A percentile compares a stretch with the other conserved stretches of the same genome.
Conservation (phyloP, 1,284 basidiomycete genomes). For the Tremellales sp. region DNA sequence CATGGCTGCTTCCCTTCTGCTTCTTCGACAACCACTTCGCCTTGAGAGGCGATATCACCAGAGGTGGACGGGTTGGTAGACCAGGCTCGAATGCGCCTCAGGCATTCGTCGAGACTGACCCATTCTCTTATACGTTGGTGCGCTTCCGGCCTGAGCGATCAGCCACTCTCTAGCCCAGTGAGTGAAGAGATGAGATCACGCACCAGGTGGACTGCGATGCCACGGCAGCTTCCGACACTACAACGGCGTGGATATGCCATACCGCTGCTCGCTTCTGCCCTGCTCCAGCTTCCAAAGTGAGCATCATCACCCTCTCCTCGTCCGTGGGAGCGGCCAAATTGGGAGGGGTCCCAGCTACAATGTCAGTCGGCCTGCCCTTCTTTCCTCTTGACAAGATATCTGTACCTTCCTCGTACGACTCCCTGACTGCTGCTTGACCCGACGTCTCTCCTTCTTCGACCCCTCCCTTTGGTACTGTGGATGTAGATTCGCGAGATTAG, state of each 20-base stretch:
- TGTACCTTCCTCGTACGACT: conserved; percentile 46
- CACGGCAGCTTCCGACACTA: conserved; percentile 15
- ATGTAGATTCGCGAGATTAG: neutral
- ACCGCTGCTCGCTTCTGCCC: conserved; percentile 10
- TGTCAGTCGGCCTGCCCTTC: too few relatives aligned
- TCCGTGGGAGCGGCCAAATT: conserved; percentile 16
- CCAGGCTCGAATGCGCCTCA: conserved; percentile 27
- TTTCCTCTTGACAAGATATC: neutral
- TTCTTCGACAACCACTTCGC: conserved; percentile 1
- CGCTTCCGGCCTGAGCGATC: conserved; percentile 28
- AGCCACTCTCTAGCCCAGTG: neutral
- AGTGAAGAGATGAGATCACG: conserved; percentile 3
- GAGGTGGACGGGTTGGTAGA: conserved; percentile 10
- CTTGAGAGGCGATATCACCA: conserved; percentile 5
- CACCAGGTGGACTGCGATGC: conserved; percentile 22
- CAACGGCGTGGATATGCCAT: conserved; percentile 36
- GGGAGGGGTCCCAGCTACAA: conserved; percentile 24
- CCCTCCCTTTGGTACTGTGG: conserved; percentile 45
- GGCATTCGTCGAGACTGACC: conserved; percentile 16
- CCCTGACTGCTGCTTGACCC: conserved; percentile 42
- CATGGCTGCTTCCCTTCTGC: neutral
- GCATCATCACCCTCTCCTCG: conserved; percentile 12
- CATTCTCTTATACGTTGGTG: conserved; percentile 31
- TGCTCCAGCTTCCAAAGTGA: conserved; percentile 7
- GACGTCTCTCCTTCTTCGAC: conserved; percentile 42